A percentile compares a stretch with the other conserved stretches of the same genome.
phyloP scores from a whole-genome alignment of 352 stramenopile species.

The Globisporangium polare region DNA sequence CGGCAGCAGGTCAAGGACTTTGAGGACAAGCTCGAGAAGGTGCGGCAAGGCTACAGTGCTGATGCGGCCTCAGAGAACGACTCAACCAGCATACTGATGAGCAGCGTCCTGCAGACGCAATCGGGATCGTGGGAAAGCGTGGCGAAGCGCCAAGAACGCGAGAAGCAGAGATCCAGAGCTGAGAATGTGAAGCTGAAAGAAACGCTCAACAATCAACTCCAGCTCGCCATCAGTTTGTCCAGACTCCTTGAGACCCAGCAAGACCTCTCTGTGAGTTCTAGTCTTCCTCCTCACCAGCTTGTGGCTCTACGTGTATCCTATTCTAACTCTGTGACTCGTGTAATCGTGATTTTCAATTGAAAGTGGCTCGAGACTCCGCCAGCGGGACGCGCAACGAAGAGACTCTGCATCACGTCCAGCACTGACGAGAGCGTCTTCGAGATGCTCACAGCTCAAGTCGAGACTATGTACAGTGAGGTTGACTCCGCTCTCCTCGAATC shows the following conservation, averaged over 20 bases:
- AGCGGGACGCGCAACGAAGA: neutral
- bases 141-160: constrained; percentile 1
- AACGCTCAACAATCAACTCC: neutral
- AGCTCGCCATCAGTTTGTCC: neutral
- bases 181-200: constrained; percentile 21
- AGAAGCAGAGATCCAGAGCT: constrained; percentile 8
- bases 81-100: neutral
- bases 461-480: neutral
- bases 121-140: constrained; percentile 2
- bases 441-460: neutral
- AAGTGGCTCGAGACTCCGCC: constrained; percentile 8
- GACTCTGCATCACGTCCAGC: neutral
- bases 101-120: too few relatives aligned
- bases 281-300: neutral
- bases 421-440: constrained; percentile 3
- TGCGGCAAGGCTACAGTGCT: neutral
- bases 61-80: neutral
- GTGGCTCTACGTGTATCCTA: neutral
- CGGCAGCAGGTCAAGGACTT: constrained; percentile 1
- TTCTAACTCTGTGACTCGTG: neutral
- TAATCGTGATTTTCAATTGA: neutral
- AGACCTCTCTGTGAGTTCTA: neutral
- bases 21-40: neutral
- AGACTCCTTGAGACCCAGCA: neutral
- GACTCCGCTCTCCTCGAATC: neutral